A percentile compares a stretch with the other conserved stretches of the same genome.
Evolutionary conservation across 805 yeast genomes (phyloP).

Genomic region (Starmerella sp.): DNA sequence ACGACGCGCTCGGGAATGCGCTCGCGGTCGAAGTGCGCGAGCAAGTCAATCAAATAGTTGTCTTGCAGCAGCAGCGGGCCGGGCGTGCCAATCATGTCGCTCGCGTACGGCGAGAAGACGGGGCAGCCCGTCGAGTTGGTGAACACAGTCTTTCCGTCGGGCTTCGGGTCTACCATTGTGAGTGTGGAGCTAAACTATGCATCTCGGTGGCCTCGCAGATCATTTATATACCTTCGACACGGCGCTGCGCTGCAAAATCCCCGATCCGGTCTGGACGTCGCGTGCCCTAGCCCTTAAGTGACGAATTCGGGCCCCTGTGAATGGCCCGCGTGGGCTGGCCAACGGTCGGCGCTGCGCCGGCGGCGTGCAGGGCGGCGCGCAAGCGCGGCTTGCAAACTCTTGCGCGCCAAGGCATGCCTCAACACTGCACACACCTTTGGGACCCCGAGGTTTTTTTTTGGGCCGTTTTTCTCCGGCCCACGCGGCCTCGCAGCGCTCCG

Average conservation of each 20-base stretch:
- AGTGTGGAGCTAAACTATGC: background rate
- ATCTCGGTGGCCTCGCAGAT: background rate
- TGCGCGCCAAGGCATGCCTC: too few species aligned
- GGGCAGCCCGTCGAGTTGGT: slow-evolving; percentile 48
- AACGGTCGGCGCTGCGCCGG: too few species aligned
- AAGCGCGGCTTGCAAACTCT: too few species aligned
- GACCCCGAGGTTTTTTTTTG: too few species aligned
- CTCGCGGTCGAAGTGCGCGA: slow-evolving; percentile 54
- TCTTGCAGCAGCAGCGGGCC: slow-evolving; percentile 55
- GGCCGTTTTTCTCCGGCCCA: too few species aligned
- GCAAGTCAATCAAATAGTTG: slow-evolving; percentile 42
- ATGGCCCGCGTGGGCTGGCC: background rate
- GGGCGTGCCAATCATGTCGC: slow-evolving; percentile 41
- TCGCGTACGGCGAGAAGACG: slow-evolving; percentile 43
- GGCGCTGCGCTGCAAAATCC: background rate
- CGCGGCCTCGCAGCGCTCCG: background rate
- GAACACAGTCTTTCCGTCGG: slow-evolving; percentile 27
- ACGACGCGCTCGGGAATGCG: slow-evolving; percentile 58
- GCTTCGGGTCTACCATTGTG: slow-evolving; percentile 14
- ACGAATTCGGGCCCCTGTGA: background rate
- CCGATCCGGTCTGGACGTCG: background rate
- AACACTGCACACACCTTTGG: too few species aligned
- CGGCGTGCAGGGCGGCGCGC: too few species aligned
- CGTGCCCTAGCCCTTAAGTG: background rate
- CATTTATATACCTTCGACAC: background rate